Percentiles rank a stretch among this genome's conserved stretches.
phyloP scores from a whole-genome alignment of 805 yeast species.

The Starmerella roubikii region DNA sequence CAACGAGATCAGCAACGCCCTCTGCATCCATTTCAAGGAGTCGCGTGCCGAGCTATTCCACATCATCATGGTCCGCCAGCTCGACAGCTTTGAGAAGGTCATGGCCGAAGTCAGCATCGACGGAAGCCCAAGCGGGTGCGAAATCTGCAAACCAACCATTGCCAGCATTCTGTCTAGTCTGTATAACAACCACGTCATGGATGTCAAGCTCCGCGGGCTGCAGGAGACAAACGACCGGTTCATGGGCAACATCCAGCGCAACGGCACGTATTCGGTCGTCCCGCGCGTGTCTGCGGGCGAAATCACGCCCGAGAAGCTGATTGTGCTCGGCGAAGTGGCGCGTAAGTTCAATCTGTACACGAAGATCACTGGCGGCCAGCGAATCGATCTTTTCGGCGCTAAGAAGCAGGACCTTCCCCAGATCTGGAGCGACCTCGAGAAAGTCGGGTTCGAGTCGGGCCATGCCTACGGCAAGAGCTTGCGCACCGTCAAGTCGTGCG shows the following conservation, averaged over 20 bases:
- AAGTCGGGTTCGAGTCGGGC: conserved; percentile 29
- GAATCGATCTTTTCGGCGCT: conserved; percentile 29
- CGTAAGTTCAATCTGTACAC: conserved; percentile 27
- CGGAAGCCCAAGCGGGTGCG: conserved; percentile 26
- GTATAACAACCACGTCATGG: conserved; percentile 26
- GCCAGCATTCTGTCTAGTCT: conserved; percentile 29
- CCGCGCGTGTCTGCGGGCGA: conserved; percentile 32
- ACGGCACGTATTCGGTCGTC: conserved; percentile 30
- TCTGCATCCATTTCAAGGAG: conserved; percentile 28
- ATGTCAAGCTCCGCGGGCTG: conserved; percentile 26
- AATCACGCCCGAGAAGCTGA: conserved; percentile 29
- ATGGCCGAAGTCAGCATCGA: conserved; percentile 23
- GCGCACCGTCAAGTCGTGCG: conserved; percentile 30
- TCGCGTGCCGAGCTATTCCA: conserved; percentile 29
- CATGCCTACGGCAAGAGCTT: conserved; percentile 30
- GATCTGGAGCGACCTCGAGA: conserved; percentile 27
- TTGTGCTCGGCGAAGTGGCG: conserved; percentile 27
- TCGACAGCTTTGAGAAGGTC: conserved; percentile 24
- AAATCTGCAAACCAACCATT: conserved; percentile 29
- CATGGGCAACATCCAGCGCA: conserved; percentile 30
- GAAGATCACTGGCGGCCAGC: conserved; percentile 30
- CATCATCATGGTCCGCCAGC: conserved; percentile 27
- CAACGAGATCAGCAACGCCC: conserved; percentile 24
- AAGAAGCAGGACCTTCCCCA: conserved; percentile 25
- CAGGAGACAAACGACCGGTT: conserved; percentile 30